A percentile compares a stretch with the other conserved stretches of the same genome.
Evolutionary conservation across 208 protist species (phyloP).

Genomic region (Vickermania ingenoplastis): DNA sequence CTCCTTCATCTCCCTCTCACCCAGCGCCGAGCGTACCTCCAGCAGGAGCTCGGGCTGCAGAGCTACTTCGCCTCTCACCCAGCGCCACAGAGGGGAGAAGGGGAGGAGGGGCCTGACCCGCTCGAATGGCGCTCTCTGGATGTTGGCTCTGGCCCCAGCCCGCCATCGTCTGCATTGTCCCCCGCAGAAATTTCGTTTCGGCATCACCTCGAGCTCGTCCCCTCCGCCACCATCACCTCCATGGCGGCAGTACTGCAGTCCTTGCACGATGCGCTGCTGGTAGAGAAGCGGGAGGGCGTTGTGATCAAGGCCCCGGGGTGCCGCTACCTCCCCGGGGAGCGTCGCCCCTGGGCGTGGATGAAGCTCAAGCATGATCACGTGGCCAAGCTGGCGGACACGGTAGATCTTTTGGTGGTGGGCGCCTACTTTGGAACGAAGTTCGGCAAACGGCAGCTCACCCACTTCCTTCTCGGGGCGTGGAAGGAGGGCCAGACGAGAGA

Average conservation of each 20-base stretch:
- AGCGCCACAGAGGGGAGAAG: no score
- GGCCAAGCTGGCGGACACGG: conserved; percentile 22
- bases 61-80: no score
- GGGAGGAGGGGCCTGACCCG: no score
- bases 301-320: conserved; percentile 28
- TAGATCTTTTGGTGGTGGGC: conserved; percentile 40
- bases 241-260: conserved; percentile 17
- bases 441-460: conserved; percentile 20
- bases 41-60: conserved; percentile 9
- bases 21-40: conserved; percentile 11
- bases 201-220: conserved; percentile 26
- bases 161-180: not conserved
- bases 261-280: conserved; percentile 18
- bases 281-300: conserved; percentile 27
- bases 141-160: not conserved
- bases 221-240: conserved; percentile 9
- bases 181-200: not conserved
- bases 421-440: conserved; percentile 60
- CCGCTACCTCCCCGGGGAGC: conserved; percentile 33
- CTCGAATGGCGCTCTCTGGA: not conserved
- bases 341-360: conserved; percentile 34
- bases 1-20: conserved; percentile 16
- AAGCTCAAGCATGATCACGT: conserved; percentile 68
- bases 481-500: conserved; percentile 1
- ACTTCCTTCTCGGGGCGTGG: conserved; percentile 39